Evolutionary conservation across 371 early-diverging fungal genomes (phyloP), one percentile per base, ranked within the genome.

Genomic region (Phascolomyces articulosus): DNA sequence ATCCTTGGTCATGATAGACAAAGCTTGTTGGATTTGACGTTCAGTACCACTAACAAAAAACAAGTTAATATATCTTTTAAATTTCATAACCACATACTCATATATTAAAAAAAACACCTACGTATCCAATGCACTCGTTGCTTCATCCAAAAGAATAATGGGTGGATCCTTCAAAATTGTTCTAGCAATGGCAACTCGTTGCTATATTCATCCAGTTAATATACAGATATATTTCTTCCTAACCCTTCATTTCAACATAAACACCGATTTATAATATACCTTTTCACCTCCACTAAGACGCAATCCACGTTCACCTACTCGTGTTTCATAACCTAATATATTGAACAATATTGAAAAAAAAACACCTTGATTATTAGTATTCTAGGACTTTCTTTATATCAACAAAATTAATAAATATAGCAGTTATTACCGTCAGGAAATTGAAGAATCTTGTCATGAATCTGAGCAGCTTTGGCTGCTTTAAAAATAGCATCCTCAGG

Each of bases 271-370:
- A 10, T 21, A 20, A 1, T 29, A 53, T 81, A 98, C 98, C 78
- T 95, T 95, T 79, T 99, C 98, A 27, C 99, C 99, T 23, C 92
- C 91, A 31, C 90, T 90, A 7, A 99, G 79, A 63, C 93, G 90
- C 69, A 93, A 73, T 15, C 99, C 99, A 27, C 97, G 87, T 72
- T 97, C 94, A 24, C 99, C 99, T 3, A 97, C 97, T 23, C 84
- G 85, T 0, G 98, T 95, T 1, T 96, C 85, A 76, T 99, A 99
- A n/a, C 91, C 93, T 75, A 59, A 34, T n/a, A n/a, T n/a, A n/a
- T n/a, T n/a, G n/a, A n/a, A n/a, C n/a, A n/a, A 20, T 24, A 29
- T 21, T 20, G n/a, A 53, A 28, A 27, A 13, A 23, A 53, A 26
- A 53, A 27, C 6, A 20, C 16, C 20, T 10, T 8, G 40, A 2